Base-by-base conservation (phyloP, 78 protist species). In the Dictyostelium firmibasis region DNA sequence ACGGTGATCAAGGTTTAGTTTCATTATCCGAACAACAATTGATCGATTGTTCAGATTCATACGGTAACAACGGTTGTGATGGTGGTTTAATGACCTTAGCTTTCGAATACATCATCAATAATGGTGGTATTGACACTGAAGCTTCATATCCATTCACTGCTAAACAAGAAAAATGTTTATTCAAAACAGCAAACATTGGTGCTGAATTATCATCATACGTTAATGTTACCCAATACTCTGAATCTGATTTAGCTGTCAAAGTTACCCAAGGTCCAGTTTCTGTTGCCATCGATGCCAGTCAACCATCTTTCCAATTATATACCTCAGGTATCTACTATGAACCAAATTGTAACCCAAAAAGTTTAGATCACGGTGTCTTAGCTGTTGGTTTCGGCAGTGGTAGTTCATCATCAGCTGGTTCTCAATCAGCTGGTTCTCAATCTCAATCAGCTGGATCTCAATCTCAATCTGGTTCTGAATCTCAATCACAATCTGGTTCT, bases 291-390 rank as follows among this genome's bases (percentile, higher is more conserved):
- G 98, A 97, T 86, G 98, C 98, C 20, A 91, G 92, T 84, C 96
- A 86, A 36, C 29, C 69, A 62, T 69, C 97, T 9, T 97, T 97
- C 97, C 98, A 97, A 93, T 92, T 96, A 60, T 97, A 97, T 89
- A 8, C 57, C 36, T 79, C 94, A 3, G 98, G 98, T 83, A 95
- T 97, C 85, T 78, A 91, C 76, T 36, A 84, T 85, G 95, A 91
- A 44, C 85, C 97, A 57, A 41, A 38, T 8, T 95, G 97, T 62
- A 53, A 93, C 97, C 27, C 60, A 23, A 53, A n/a, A n/a, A n/a
- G n/a, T n/a, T 92, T 98, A 16, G 98, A 97, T 78, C 98, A 97
- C 76, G 98, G 97, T 33, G 99, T 98, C 23, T 81, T 96, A 44
- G 97, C 93, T 5, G 98, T 97, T 27, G 99, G 99, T 72, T 93